Percentiles rank a stretch among this genome's conserved stretches.
Conservation (phyloP, 495 filamentous ascomycete species). For the Clohesyomyces aquaticus region DNA sequence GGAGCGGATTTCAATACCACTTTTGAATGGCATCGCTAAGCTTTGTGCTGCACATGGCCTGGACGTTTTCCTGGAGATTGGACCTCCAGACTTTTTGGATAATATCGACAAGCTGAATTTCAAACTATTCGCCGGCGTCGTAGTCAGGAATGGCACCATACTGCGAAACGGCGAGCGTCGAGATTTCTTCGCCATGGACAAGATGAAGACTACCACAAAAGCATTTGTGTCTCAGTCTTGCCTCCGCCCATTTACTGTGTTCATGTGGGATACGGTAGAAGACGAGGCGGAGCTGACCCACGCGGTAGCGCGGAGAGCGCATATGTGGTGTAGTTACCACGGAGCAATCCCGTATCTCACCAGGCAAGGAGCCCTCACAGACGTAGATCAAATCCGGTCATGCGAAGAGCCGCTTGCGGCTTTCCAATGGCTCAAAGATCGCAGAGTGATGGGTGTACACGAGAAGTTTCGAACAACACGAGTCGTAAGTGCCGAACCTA, state of each 20-base stretch:
- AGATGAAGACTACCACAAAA: conserved; percentile 50
- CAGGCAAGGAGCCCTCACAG: conserved; percentile 48
- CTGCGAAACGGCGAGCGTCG: conserved; percentile 46
- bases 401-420: conserved; percentile 54
- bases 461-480: conserved; percentile 56
- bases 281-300: conserved; percentile 54
- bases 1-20: conserved; percentile 41
- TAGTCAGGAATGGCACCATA: conserved; percentile 49
- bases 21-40: conserved; percentile 49
- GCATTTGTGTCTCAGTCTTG: conserved; percentile 58
- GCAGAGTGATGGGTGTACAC: conserved; percentile 56
- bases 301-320: conserved; percentile 56
- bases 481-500: conserved; percentile 37
- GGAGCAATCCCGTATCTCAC: conserved; percentile 59
- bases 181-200: conserved; percentile 50
- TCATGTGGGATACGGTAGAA: conserved; percentile 61
- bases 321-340: conserved; percentile 63
- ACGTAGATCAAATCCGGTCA: conserved; percentile 48
- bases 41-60: conserved; percentile 49
- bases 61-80: conserved; percentile 56
- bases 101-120: conserved; percentile 46
- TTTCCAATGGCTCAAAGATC: conserved; percentile 62
- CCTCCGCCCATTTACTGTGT: conserved; percentile 34
- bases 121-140: conserved; percentile 41
- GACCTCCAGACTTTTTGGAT: conserved; percentile 54